Conservation (phyloP, 805 yeast genomes). For the Grigorovia humatica region DNA sequence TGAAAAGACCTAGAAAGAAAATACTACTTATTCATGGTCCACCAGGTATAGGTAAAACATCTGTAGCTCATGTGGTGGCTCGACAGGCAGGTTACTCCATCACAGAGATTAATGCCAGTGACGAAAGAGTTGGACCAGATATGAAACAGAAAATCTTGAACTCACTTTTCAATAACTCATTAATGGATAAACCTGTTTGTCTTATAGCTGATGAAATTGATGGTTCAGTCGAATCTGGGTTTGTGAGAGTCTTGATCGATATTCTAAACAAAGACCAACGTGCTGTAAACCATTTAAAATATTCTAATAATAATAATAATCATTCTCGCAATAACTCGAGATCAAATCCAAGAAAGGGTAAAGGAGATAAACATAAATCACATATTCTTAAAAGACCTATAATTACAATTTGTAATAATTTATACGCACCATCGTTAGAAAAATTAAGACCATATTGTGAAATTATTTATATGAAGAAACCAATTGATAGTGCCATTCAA, state of each 20-base stretch:
- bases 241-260: conserved; percentile 48
- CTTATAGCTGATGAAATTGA: conserved; percentile 86
- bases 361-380: conserved; percentile 28
- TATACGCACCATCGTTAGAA: conserved; percentile 66
- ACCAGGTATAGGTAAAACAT: conserved; percentile 89
- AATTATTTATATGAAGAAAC: conserved; percentile 52
- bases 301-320: conserved; percentile 5
- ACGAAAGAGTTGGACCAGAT: conserved; percentile 53
- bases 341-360: conserved; percentile 5
- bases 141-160: conserved; percentile 48
- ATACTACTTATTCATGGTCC: conserved; percentile 80
- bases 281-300: conserved; percentile 33
- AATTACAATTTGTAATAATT: conserved; percentile 84
- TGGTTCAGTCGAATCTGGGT: conserved; percentile 59
- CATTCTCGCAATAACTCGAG: conserved; percentile 2
- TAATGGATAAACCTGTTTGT: conserved; percentile 61
- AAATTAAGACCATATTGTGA: conserved; percentile 67
- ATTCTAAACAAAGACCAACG: conserved; percentile 47
- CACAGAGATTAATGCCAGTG: conserved; percentile 80
- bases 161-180: conserved; percentile 54
- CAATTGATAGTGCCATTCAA: conserved; percentile 38
- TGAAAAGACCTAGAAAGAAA: conserved; percentile 49
- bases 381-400: conserved; percentile 66
- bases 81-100: conserved; percentile 70
- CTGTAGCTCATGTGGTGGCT: conserved; percentile 78